A percentile compares a stretch with the other conserved stretches of the same genome.
Evolutionary conservation across 2,329 filamentous ascomycete species (phyloP).

Genomic region (Epichloe uncinata): DNA sequence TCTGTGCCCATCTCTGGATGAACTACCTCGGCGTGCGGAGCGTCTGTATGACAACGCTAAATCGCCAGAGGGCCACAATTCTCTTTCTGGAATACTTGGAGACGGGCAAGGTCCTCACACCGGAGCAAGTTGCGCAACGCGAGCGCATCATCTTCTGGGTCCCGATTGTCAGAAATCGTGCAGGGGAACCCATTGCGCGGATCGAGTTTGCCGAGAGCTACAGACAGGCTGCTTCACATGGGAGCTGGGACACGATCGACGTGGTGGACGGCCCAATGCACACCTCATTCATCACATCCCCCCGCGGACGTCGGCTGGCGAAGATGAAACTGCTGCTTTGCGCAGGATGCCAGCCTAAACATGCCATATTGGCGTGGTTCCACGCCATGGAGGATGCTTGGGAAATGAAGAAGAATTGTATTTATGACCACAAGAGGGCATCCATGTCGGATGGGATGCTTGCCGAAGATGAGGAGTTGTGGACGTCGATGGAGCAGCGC

Average conservation of each 20-base stretch:
- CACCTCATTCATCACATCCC: slow-evolving; percentile 18
- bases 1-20: slow-evolving; percentile 64
- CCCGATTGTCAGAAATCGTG: slow-evolving; percentile 17
- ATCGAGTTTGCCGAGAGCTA: slow-evolving; percentile 32
- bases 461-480: slow-evolving; percentile 13
- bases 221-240: slow-evolving; percentile 18
- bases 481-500: slow-evolving; percentile 13
- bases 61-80: slow-evolving; percentile 74
- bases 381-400: slow-evolving; percentile 24
- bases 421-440: slow-evolving; percentile 9
- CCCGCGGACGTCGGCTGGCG: slow-evolving; percentile 8
- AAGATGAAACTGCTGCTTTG: slow-evolving; percentile 24
- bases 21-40: slow-evolving; percentile 78
- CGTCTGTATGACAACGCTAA: slow-evolving; percentile 73
- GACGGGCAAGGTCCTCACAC: slow-evolving; percentile 41
- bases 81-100: slow-evolving; percentile 49
- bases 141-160: slow-evolving; percentile 48
- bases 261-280: slow-evolving; percentile 18
- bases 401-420: slow-evolving; percentile 13
- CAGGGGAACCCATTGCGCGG: slow-evolving; percentile 15
- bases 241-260: slow-evolving; percentile 9
- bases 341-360: slow-evolving; percentile 14
- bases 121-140: slow-evolving; percentile 48
- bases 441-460: slow-evolving; percentile 4
- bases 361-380: slow-evolving; percentile 25